phyloP scores from a whole-genome alignment of 2,329 filamentous ascomycete genomes.

The Fusarium sp. region DNA sequence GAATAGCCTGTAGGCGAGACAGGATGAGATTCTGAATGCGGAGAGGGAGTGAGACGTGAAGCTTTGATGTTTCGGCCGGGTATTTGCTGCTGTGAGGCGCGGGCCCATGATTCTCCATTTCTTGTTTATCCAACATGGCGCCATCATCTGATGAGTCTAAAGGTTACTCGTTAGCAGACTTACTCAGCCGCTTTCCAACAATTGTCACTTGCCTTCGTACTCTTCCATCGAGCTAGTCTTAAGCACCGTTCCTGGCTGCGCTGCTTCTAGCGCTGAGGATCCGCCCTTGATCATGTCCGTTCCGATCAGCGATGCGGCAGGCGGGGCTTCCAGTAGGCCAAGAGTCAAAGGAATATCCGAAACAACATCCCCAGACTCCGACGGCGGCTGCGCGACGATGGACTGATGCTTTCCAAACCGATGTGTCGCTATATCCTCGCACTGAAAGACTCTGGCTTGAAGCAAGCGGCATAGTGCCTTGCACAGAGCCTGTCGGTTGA shows the following conservation, averaged over 20 bases:
- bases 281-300: no score
- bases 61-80: background rate
- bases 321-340: no score
- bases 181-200: background rate
- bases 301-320: no score
- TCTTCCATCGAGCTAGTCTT: background rate
- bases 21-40: conserved; percentile 3
- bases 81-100: background rate
- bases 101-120: no score
- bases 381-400: no score
- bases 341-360: no score
- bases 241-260: no score
- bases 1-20: background rate
- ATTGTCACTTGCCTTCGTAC: background rate
- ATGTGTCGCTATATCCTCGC: no score
- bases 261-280: no score
- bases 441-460: background rate
- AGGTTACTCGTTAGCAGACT: background rate
- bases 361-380: background rate
- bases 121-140: no score
- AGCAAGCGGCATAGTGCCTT: background rate
- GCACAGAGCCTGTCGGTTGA: background rate
- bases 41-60: background rate
- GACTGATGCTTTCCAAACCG: background rate
- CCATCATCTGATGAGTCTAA: no score